Conservation (phyloP, 371 early-diverging fungal species). For the Circinella umbellata region DNA sequence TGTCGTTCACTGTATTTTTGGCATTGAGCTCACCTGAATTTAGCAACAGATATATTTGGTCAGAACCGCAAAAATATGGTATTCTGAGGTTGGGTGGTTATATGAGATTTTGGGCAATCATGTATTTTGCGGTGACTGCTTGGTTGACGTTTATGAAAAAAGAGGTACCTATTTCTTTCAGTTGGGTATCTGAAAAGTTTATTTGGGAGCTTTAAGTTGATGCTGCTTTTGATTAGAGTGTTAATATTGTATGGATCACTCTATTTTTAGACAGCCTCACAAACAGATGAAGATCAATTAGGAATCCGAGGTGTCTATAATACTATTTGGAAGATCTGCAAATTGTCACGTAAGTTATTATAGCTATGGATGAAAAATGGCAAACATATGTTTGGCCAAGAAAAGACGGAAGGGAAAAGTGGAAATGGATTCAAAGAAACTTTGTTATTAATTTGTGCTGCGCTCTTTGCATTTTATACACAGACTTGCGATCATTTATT, state of each 20-base stretch:
- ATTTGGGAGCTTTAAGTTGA: neutral
- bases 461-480: neutral
- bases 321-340: slow-evolving; percentile 76
- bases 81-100: slow-evolving; percentile 84
- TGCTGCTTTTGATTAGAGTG: neutral
- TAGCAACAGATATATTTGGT: slow-evolving; percentile 90
- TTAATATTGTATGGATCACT: no score
- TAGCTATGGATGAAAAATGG: no score
- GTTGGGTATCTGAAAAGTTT: neutral
- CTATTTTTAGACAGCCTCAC: slow-evolving; percentile 5
- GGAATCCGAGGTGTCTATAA: slow-evolving; percentile 61
- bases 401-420: no score
- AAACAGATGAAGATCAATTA: slow-evolving; percentile 54
- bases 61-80: slow-evolving; percentile 71
- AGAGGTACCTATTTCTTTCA: slow-evolving; percentile 52
- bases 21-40: slow-evolving; percentile 94
- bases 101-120: slow-evolving; percentile 90
- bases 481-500: slow-evolving; percentile 87
- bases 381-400: no score
- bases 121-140: slow-evolving; percentile 85
- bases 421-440: no score
- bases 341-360: slow-evolving; percentile 65
- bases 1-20: slow-evolving; percentile 96
- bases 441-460: no score
- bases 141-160: slow-evolving; percentile 81